phyloP scores from a whole-genome alignment of 106 monocot genomes.

The Dendrobium officinale region DNA sequence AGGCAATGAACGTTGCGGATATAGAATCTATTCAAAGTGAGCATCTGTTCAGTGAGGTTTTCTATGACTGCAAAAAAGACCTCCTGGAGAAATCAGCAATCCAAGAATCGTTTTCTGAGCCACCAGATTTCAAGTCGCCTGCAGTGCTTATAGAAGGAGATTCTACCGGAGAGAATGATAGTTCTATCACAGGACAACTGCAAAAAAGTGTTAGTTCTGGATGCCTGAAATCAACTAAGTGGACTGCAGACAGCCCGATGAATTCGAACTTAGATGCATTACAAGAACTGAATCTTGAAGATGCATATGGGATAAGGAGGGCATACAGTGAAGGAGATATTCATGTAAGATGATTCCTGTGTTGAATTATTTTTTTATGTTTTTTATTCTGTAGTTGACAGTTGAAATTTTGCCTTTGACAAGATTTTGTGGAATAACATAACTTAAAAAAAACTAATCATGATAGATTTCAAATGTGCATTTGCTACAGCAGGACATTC shows the following conservation, averaged over 20 bases:
- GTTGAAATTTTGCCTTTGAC: neutral
- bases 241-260: conserved; percentile 20
- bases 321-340: conserved; percentile 68
- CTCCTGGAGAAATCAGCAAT: conserved; percentile 44
- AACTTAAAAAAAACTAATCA: neutral
- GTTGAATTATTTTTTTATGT: neutral
- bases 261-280: conserved; percentile 50
- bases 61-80: conserved; percentile 74
- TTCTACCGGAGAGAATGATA: conserved; percentile 12
- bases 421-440: neutral
- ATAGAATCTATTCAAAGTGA: conserved; percentile 52
- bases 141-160: conserved; percentile 24
- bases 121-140: conserved; percentile 39
- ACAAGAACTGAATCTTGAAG: conserved; percentile 49
- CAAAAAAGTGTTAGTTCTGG: conserved; percentile 66
- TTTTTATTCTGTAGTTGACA: no score
- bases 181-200: conserved; percentile 11
- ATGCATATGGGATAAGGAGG: conserved; percentile 54
- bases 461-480: neutral
- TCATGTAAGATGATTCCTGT: conserved; percentile 19
- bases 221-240: conserved; percentile 51
- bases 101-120: conserved; percentile 34
- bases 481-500: neutral
- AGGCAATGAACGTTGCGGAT: conserved; percentile 35
- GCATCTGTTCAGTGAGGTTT: conserved; percentile 50